Evolutionary conservation across 192 early-diverging fungal genomes (phyloP).

Genomic region (Paraglomus occultum): DNA sequence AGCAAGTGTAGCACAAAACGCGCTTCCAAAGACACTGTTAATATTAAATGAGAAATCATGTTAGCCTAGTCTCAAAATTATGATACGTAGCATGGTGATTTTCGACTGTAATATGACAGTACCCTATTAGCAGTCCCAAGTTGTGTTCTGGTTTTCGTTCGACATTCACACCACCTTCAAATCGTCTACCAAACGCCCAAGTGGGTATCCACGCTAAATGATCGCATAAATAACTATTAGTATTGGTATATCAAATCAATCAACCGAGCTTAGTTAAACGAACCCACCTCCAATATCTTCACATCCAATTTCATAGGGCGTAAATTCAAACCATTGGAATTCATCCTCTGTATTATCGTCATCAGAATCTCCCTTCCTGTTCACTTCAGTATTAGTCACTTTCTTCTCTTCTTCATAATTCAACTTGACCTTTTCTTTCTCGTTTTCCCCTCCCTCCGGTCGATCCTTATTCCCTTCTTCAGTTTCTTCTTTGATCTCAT

Average conservation of each 20-base stretch:
- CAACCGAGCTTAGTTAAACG: background rate
- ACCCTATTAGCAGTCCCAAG: slow-evolving; percentile 66
- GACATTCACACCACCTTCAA: slow-evolving; percentile 59
- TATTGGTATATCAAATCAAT: background rate
- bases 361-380: slow-evolving; percentile 16
- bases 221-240: background rate
- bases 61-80: background rate
- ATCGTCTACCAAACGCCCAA: slow-evolving; percentile 76
- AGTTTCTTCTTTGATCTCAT: slow-evolving; percentile 45
- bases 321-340: slow-evolving; percentile 84
- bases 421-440: background rate
- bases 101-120: background rate
- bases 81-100: background rate
- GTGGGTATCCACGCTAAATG: slow-evolving; percentile 67
- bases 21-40: slow-evolving; percentile 45
- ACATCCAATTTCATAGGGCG: slow-evolving; percentile 76
- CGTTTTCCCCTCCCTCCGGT: slow-evolving; percentile 1
- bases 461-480: background rate
- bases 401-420: slow-evolving; percentile 23
- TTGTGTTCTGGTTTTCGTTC: slow-evolving; percentile 65
- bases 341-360: slow-evolving; percentile 39
- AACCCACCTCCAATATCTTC: slow-evolving; percentile 62
- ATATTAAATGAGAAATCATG: background rate
- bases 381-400: slow-evolving; percentile 36
- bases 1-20: slow-evolving; percentile 52